Evolutionary conservation across 805 yeast species (phyloP).

Genomic region (Priceomyces melissophilus): DNA sequence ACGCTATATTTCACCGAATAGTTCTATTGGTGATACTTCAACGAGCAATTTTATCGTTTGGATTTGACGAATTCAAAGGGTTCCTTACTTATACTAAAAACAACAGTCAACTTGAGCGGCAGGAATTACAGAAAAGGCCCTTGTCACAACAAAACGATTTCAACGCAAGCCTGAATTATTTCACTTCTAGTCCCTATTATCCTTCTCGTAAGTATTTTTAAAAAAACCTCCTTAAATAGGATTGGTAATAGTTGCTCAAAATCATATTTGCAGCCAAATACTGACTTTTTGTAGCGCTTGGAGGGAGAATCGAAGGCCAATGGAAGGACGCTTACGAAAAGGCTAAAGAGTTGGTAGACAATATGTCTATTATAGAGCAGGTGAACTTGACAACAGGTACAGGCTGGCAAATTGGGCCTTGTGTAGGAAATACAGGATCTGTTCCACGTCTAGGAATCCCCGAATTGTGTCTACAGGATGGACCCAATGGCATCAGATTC

Average conservation of each 20-base stretch:
- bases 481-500: constrained; percentile 57
- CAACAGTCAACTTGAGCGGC: too few relatives aligned
- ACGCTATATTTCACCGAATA: too few relatives aligned
- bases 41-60: too few relatives aligned
- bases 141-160: too few relatives aligned
- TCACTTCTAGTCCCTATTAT: constrained; percentile 19
- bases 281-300: constrained; percentile 15
- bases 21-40: too few relatives aligned
- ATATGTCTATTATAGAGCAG: constrained; percentile 56
- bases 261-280: not conserved
- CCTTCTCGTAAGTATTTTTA: constrained; percentile 35
- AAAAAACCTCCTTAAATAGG: not conserved
- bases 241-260: not conserved
- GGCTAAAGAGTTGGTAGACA: constrained; percentile 53
- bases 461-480: constrained; percentile 58
- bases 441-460: constrained; percentile 54
- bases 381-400: constrained; percentile 63
- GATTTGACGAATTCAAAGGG: too few relatives aligned
- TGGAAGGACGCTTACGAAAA: constrained; percentile 59
- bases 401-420: constrained; percentile 48
- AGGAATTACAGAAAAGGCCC: too few relatives aligned
- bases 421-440: constrained; percentile 59
- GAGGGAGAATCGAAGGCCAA: constrained; percentile 46
- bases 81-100: too few relatives aligned
- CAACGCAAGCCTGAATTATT: constrained; percentile 1